Conservation (phyloP, 345 rosid species). For the Eucalyptus pauciflora region DNA sequence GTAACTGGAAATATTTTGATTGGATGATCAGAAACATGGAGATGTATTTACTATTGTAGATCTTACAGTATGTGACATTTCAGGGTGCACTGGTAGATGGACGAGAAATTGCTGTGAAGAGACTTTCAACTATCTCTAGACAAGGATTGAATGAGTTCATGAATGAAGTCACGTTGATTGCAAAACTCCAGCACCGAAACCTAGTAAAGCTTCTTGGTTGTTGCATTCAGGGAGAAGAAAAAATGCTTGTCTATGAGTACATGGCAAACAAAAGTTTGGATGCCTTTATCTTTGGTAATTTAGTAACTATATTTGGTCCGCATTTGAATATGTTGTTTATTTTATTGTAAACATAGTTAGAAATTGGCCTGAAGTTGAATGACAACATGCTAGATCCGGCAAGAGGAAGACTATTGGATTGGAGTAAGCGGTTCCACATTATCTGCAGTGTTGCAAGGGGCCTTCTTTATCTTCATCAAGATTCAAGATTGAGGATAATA, state of each 20-base stretch:
- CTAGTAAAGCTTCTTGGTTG: not conserved
- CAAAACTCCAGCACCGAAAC: not conserved
- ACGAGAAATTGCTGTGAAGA: conserved; percentile 11
- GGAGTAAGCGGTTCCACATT: conserved; percentile 20
- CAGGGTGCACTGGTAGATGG: not conserved
- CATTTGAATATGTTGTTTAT: not conserved
- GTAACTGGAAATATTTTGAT: not conserved
- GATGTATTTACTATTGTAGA: conserved; percentile 1
- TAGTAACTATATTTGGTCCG: not conserved
- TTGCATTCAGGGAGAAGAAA: not conserved
- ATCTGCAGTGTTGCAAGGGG: conserved; percentile 33
- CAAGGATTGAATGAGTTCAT: not conserved
- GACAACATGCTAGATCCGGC: conserved; percentile 7
- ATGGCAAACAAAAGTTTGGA: conserved; percentile 11
- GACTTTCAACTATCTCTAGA: conserved; percentile 1
- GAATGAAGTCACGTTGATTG: not conserved
- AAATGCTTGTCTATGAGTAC: not conserved
- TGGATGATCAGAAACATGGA: not conserved
- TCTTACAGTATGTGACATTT: not conserved
- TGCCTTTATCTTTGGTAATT: conserved; percentile 12
- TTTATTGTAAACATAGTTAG: not conserved
- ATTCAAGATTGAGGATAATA: conserved; percentile 40
- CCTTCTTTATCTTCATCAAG: conserved; percentile 33
- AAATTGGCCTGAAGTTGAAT: not conserved
- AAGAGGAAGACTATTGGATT: conserved; percentile 10